A percentile compares a stretch with the other conserved stretches of the same genome.
These are phyloP conservation scores for Phytophthora boehmeriae DNA, from an alignment of 352 stramenopile species.

Conservation along the genomic window DNA sequence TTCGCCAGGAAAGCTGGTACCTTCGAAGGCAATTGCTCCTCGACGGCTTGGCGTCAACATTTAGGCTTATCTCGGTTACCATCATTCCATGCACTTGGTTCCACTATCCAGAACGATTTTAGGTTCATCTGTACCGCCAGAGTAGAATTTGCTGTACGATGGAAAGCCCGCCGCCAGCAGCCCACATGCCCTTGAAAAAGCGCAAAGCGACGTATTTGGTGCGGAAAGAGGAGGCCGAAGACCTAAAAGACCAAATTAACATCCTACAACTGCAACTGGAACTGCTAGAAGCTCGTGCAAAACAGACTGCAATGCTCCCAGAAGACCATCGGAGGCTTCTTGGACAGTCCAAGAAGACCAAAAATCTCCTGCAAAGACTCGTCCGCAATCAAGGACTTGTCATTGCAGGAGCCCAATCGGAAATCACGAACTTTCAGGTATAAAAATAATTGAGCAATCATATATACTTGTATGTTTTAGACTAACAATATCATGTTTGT, in stretches of 20 bases:
- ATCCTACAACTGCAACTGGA: conserved; percentile 7
- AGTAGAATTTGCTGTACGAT: neutral
- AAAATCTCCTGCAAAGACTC: conserved; percentile 15
- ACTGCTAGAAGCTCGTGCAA: conserved; percentile 4
- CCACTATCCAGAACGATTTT: too few species aligned
- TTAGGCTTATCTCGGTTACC: too few species aligned
- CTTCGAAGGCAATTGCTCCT: too few species aligned
- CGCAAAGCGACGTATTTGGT: conserved; percentile 36
- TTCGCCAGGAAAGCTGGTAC: too few species aligned
- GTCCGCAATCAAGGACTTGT: conserved; percentile 15
- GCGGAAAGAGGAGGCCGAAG: conserved; percentile 22
- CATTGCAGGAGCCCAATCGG: conserved; percentile 17
- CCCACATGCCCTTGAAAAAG: conserved; percentile 22
- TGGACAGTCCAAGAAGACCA: conserved; percentile 4
- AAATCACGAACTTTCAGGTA: conserved; percentile 18
- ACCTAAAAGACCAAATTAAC: conserved; percentile 15
- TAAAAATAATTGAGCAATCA: conserved; percentile 1
- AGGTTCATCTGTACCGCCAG: too few species aligned
- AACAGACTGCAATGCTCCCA: conserved; percentile 9
- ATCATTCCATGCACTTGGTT: too few species aligned
- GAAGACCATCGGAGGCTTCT: conserved; percentile 18
- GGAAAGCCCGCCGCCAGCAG: neutral
- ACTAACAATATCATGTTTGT: neutral
- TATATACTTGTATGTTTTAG: conserved; percentile 4
- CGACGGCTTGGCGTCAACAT: too few species aligned